Evolutionary conservation across 345 rosid species (phyloP), one percentile per base, ranked within the genome.

Genomic region (Hypericum perforatum): DNA sequence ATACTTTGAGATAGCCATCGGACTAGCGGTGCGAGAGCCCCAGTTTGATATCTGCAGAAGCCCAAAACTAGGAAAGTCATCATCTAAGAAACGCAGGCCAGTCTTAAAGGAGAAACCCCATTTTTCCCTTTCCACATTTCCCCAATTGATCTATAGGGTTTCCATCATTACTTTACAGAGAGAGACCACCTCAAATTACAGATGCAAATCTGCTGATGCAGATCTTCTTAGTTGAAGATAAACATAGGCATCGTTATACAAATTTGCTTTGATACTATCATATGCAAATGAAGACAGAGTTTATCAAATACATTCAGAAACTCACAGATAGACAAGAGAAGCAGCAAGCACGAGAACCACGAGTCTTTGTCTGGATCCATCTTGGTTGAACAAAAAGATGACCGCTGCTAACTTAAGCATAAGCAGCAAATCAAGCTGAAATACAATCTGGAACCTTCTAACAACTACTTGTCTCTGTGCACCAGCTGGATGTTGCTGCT

Each of bases 1-100:
- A 89, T 94, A 58, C 95, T 87, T 70, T 86, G 96, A 11, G 97
- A 84, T 45, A 94, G 91, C 99, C 96, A 79, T 59, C 82, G 75
- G 29, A 89, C 68, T 62, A 94, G 70, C 0, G 99, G 97, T 43
- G 99, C 73, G 36, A 94, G 88, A 56, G 94, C 99, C 61, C 97
- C 99, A 43, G 97, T 89, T 74, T 89, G 97, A 71, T 94, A 89
- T 60, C 99, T 94, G 77, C 69, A 70, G 43, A 36, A 62, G 52
- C 45, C 53, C 47, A 63, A 5, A 46, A 53, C 10, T n/a, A 32
- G 8, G 9, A 60, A 36, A 8, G 40, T 39, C 60, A 57, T 5
- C 16, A 22, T 22, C 1, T 22, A 4, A 22, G 32, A 22, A 22
- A 22, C 4, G 4, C 32, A 22, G 32, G 32, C 32, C 32, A 22